Evolutionary conservation across 169 alveolate genomes (phyloP), one percentile per base, ranked within the genome.

Genomic region (Prorocentrum cordatum): DNA sequence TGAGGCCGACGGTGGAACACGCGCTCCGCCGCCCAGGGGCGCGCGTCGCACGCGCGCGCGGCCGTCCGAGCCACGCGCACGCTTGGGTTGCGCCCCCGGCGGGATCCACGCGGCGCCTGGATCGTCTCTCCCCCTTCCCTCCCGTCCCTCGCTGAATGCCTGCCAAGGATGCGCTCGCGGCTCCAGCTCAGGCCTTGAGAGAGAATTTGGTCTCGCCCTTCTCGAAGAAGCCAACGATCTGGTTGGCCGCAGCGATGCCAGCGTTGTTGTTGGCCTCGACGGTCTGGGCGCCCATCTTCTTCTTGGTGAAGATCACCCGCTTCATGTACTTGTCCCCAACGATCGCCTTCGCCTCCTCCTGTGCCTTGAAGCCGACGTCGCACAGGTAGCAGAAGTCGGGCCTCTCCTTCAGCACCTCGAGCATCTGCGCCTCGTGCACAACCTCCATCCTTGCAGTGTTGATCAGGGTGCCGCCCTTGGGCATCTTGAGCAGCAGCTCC

Each of bases 201-300:
- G 86, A 75, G 86, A 75, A 75, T n/a, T 72, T 71, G 45, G 86
- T 75, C 72, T 86, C 88, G 42, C 75, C 88, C 50, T 71, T 77
- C 68, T 77, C 85, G 54, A 86, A 86, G 59, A 86, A 86, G 64
- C 70, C 92, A 20, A 86, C 92, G 39, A 86, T 72, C 39, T 73
- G 85, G 38, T 73, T 42, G 18, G 85, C 85, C 18, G 85, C 85
- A 10, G 85, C 85, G 7, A 73, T 50, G 32, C 85, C 85, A 29
- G 85, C 59, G 38, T 73, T 73, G 68, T 59, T 73, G 47, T 73
- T 73, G 26, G 85, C 85, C 90, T 88, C 85, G 10, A 84, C 80
- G 0, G 92, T 88, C 59, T 88, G 92, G 3, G 92, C 92, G 6
- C 92, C 92, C 92, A 88, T 88, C 90, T 88, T 88, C 92, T 66